Percentiles rank a stretch among this genome's conserved stretches.
Evolutionary conservation across 2,329 filamentous ascomycete genomes (phyloP).

Genomic region (Hypoxylon sp.): DNA sequence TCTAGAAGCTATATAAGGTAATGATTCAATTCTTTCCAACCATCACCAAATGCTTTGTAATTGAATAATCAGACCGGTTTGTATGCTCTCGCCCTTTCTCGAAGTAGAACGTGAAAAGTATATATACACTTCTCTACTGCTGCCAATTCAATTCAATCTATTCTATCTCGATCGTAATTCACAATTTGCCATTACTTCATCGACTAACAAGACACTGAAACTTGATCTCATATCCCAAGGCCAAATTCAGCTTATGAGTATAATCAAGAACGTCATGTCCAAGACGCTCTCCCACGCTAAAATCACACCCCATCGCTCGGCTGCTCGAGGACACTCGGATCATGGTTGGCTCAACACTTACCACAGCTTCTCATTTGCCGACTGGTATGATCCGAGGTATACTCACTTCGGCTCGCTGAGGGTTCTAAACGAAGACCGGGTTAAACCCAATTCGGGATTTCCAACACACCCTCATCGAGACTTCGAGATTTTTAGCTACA

Average conservation of each 20-base stretch:
- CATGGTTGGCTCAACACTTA: conserved; percentile 91
- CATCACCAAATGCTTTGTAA: conserved; percentile 40
- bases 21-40: conserved; percentile 34
- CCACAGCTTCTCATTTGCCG: conserved; percentile 88
- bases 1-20: conserved; percentile 23
- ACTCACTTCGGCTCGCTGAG: conserved; percentile 81
- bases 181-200: not conserved
- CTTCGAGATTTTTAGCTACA: conserved; percentile 89
- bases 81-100: conserved; percentile 31
- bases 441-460: conserved; percentile 81
- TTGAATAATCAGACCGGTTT: conserved; percentile 8
- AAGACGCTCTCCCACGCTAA: conserved; percentile 76
- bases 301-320: conserved; percentile 81
- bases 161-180: not conserved
- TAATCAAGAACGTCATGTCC: conserved; percentile 68
- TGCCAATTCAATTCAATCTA: not conserved
- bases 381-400: conserved; percentile 76
- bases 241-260: conserved; percentile 52
- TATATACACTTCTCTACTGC: not conserved
- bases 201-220: not conserved
- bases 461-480: conserved; percentile 88
- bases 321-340: conserved; percentile 80
- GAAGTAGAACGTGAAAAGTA: conserved; percentile 13
- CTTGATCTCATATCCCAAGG: not conserved
- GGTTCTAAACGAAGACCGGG: conserved; percentile 91